A percentile compares a stretch with the other conserved stretches of the same genome.
Conservation (phyloP, 1,284 basidiomycete genomes). For the Tylopilus sp. region DNA sequence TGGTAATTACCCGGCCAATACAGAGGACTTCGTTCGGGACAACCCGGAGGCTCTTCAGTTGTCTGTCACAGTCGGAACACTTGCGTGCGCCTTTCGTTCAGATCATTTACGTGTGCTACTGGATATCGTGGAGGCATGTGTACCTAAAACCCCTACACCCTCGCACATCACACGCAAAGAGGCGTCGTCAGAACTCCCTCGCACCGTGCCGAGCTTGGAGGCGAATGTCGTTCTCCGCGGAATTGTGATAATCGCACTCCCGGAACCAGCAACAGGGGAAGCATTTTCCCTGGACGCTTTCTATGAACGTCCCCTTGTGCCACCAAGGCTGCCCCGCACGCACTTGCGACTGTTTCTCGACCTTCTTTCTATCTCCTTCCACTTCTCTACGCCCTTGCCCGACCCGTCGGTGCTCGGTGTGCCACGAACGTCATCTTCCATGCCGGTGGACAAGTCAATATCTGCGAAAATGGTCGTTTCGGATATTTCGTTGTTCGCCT, state of each 20-base stretch:
- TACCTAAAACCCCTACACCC: slow-evolving; percentile 28
- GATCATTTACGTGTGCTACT: slow-evolving; percentile 49
- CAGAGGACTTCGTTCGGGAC: slow-evolving; percentile 8
- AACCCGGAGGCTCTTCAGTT: slow-evolving; percentile 26
- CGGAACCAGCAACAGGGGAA: slow-evolving; percentile 11
- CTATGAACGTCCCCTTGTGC: slow-evolving; percentile 53
- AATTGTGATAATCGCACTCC: slow-evolving; percentile 46
- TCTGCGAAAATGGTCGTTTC: slow-evolving; percentile 34
- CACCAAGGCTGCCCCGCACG: slow-evolving; percentile 44
- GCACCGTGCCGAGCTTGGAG: slow-evolving; percentile 31
- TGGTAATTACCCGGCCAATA: neutral
- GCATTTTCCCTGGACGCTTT: slow-evolving; percentile 33
- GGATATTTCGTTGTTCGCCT: slow-evolving; percentile 53
- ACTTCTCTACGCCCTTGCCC: slow-evolving; percentile 15
- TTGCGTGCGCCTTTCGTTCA: slow-evolving; percentile 50
- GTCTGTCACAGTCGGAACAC: slow-evolving; percentile 43
- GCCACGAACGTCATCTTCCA: slow-evolving; percentile 5
- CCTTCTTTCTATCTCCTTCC: slow-evolving; percentile 37
- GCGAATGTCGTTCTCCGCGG: slow-evolving; percentile 43
- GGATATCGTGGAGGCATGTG: slow-evolving; percentile 39
- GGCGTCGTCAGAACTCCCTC: slow-evolving; percentile 3
- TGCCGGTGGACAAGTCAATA: slow-evolving; percentile 16
- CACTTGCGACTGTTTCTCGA: slow-evolving; percentile 61
- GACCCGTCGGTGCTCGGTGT: slow-evolving; percentile 3
- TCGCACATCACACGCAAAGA: slow-evolving; percentile 12